phyloP scores from a whole-genome alignment of 352 stramenopile genomes.

The Phytophthora macrochlamydospora region DNA sequence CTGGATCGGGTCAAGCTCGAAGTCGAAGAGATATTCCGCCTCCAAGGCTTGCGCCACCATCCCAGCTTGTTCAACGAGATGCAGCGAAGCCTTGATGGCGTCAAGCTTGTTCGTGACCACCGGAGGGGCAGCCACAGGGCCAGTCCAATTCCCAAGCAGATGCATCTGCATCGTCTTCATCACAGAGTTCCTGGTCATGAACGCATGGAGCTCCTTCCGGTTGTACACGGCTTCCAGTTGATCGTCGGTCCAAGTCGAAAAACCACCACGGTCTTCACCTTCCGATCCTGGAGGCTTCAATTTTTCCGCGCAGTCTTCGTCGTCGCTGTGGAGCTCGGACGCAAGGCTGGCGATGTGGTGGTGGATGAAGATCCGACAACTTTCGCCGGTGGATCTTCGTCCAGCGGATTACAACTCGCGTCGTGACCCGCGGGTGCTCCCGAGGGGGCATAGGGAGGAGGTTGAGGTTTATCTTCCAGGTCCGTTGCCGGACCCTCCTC shows the following conservation, averaged over 20 bases:
- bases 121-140: not conserved
- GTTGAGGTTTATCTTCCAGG: not conserved
- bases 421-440: not conserved
- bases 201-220: not conserved
- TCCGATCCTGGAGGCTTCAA: conserved; percentile 1
- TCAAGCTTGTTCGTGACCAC: not conserved
- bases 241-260: not conserved
- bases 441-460: conserved; percentile 1
- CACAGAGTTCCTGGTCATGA: too few relatives aligned
- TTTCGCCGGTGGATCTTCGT: not conserved
- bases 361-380: not conserved
- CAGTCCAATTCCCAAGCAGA: too few relatives aligned
- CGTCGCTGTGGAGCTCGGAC: not conserved
- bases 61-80: not conserved
- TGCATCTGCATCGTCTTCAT: too few relatives aligned
- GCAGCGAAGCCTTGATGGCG: not conserved
- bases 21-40: not conserved
- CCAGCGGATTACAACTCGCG: not conserved
- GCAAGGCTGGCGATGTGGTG: not conserved
- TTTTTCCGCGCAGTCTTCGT: conserved; percentile 3
- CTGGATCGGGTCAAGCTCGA: not conserved
- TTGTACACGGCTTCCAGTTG: conserved; percentile 1
- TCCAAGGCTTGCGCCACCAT: not conserved
- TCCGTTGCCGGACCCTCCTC: not conserved
- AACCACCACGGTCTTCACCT: not conserved